Base-by-base conservation (phyloP, 78 protist genomes). In the Protostelium mycophagum region DNA sequence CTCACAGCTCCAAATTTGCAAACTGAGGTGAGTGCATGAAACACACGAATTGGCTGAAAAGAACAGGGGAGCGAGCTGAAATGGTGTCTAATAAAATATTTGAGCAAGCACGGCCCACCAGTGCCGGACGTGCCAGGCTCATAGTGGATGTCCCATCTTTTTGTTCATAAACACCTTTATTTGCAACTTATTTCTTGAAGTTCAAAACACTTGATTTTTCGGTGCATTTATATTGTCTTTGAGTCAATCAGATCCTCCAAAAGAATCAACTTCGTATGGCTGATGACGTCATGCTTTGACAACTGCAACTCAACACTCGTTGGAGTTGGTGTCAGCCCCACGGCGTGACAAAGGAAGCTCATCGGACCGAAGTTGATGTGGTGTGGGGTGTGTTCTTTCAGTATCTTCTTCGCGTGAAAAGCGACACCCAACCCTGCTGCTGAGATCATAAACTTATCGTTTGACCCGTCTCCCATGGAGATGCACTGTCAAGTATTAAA, bases 401-500 rank as follows among this genome's bases (percentile, higher is more conserved):
- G 34, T 34, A 91, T 85, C 1, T 31, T 85, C 34, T 91, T 91
- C 34, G 88, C 94, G 29, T 91, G 94, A n/a, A 38, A 88, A 28
- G 94, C 94, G 10, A 91, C 35, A 83, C 94, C 94, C 35, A 91
- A 29, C 86, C 89, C 51, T 9, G 86, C 39, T 36, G 87, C 83
- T 83, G 39, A 37, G 0, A 91, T 86, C 94, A 91, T 91, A 38
- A 51, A 37, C 86, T 83, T 89, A 83, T 91, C 94, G 73, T 91
- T 91, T 34, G 91, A 88, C 10, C 94, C 94, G 85, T 91, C 94
- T 31, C 94, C 94, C 94, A 91, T 91, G n/a, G 94, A 31, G 28
- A 91, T 36, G 35, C 83, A 85, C 63, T 91, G 39, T n/a, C 9
- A 16, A 36, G 83, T 88, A 28, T 38, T 34, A 1, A 83, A 23